Base-by-base conservation (phyloP, 1,284 basidiomycete species). In the Moniliophthora roreri region DNA sequence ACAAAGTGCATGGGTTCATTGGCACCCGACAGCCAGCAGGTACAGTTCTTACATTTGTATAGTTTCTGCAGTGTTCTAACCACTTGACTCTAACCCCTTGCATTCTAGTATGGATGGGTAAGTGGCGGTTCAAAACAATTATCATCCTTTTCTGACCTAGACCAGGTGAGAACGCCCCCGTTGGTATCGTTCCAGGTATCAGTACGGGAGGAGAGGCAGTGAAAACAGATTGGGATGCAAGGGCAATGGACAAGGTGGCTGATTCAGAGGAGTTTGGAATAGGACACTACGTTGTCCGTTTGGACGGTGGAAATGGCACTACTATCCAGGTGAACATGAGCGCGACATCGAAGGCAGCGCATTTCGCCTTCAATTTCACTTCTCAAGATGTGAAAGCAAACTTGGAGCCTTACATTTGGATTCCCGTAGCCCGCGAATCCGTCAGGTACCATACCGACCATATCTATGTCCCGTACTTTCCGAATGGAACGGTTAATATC, bases 21-120 rank as follows among this genome's bases (percentile, higher is more conserved):
- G 87, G 81, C 2, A 92, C 90, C 0, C 84, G 90, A 54, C 90
- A 93, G 62, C 91, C 91, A 0, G 91, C 91, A 0, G n/a, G n/a
- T n/a, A n/a, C n/a, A n/a, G n/a, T n/a, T n/a, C n/a, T n/a, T n/a
- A n/a, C n/a, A n/a, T n/a, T n/a, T n/a, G n/a, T n/a, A n/a, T n/a
- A n/a, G n/a, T n/a, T n/a, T n/a, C n/a, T n/a, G n/a, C n/a, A n/a
- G n/a, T n/a, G n/a, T n/a, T n/a, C n/a, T n/a, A n/a, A n/a, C n/a
- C n/a, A n/a, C n/a, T n/a, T n/a, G n/a, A n/a, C n/a, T n/a, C n/a
- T n/a, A n/a, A n/a, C n/a, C n/a, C n/a, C n/a, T n/a, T n/a, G n/a
- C n/a, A n/a, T n/a, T n/a, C n/a, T n/a, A n/a, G 11, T 32, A 32
- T 32, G 28, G 28, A 32, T 32, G 28, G 91, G 90, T 34, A 89